Conservation (phyloP, 2,329 filamentous ascomycete species). For the Macrophomina pseudophaseolina region DNA sequence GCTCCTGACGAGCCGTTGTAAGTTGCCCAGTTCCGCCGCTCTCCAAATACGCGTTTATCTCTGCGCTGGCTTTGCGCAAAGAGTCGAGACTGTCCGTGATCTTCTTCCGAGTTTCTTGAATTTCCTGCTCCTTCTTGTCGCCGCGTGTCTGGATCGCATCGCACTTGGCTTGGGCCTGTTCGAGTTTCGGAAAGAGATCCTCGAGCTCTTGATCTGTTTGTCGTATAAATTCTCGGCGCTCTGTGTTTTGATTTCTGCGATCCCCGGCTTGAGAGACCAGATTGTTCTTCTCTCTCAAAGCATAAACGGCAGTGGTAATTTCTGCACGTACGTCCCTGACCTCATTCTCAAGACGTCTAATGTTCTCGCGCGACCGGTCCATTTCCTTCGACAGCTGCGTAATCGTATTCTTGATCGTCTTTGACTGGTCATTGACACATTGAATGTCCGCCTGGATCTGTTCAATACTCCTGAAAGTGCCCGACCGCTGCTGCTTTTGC, state of each 20-base stretch:
- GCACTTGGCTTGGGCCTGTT: conserved; percentile 74
- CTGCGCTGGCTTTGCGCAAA: conserved; percentile 73
- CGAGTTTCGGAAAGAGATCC: conserved; percentile 74
- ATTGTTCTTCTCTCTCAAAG: conserved; percentile 80
- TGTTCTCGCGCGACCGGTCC: conserved; percentile 71
- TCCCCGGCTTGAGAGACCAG: conserved; percentile 74
- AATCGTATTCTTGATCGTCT: conserved; percentile 66
- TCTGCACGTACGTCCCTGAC: conserved; percentile 75
- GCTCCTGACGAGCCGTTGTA: conserved; percentile 69
- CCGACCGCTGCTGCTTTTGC: conserved; percentile 73
- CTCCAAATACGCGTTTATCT: conserved; percentile 80
- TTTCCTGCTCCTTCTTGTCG: conserved; percentile 71
- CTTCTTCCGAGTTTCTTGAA: conserved; percentile 72
- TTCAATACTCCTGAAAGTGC: conserved; percentile 72
- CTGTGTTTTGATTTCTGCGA: conserved; percentile 68
- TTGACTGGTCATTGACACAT: conserved; percentile 68
- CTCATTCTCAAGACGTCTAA: conserved; percentile 76
- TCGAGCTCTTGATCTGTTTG: conserved; percentile 75
- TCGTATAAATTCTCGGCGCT: conserved; percentile 73
- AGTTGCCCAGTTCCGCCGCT: conserved; percentile 76
- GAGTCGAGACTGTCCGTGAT: conserved; percentile 78
- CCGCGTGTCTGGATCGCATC: conserved; percentile 78
- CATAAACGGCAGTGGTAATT: conserved; percentile 70
- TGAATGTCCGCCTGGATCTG: conserved; percentile 82
- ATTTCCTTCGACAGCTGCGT: conserved; percentile 70